Evolutionary conservation across 768 basidiomycete genomes (phyloP), one percentile per base, ranked within the genome.

Genomic region (Pleurotus salmoneostramineus): DNA sequence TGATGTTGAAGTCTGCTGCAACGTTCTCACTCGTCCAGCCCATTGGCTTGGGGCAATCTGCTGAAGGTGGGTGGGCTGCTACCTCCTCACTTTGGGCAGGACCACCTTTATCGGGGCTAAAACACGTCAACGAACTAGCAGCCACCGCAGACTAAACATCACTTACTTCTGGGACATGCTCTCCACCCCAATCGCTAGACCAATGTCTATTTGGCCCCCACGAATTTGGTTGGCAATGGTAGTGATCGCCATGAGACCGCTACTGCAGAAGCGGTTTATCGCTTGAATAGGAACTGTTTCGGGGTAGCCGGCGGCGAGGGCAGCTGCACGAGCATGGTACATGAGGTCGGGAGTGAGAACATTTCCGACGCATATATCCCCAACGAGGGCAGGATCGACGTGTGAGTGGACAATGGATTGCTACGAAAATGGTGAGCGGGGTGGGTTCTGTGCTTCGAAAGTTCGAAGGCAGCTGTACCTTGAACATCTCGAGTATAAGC

Each of bases 21-120:
- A 94, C 89, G 61, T 92, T 94, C 71, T 94, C 91, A 62, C 86
- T 87, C 5, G 91, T 92, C 92, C 92, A 93, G 5, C 91, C 91
- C 92, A 93, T 94, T 34, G 88, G 88, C 66, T 84, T 74, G 17
- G 74, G 66, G 59, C 85, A 86, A 61, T 89, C 89, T 31, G 69
- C 77, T 2, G 89, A 82, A 3, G 83, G 73, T 8, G 75, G 65
- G 65, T 86, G 79, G 12, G 71, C 67, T 31, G 82, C 75, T 47
- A 95, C 76, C 12, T 82, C 74, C 51, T 87, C 89, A 45, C 86
- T 87, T 59, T 82, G 82, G 43, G 72, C 62, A 0, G 83, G 83
- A 12, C 81, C 83, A 15, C 85, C 86, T 2, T 74, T 74, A 67
- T 90, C 89, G 0, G 85, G 83, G 66, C 88, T 90, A 58, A 50